A percentile compares a stretch with the other conserved stretches of the same genome.
Evolutionary conservation across 1,139 yeast genomes (phyloP).

Genomic region (Zygotorulaspora mrakii): DNA sequence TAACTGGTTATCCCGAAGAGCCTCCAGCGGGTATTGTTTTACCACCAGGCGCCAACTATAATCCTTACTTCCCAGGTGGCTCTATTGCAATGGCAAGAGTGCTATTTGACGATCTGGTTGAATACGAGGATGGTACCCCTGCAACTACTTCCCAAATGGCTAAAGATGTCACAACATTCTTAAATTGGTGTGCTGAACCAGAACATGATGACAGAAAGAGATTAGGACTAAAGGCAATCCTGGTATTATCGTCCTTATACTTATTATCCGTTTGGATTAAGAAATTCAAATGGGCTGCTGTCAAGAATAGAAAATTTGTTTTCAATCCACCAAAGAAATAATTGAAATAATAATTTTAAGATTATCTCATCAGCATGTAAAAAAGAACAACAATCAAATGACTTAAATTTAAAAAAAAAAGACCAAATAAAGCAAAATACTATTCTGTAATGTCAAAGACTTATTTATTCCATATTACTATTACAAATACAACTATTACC

Average conservation of each 20-base stretch:
- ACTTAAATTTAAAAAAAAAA: conserved; percentile 1
- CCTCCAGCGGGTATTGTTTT: conserved; percentile 95
- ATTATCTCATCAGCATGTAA: conserved; percentile 11
- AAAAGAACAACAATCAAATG: too few species aligned
- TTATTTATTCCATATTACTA: conserved; percentile 11
- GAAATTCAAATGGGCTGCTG: conserved; percentile 97
- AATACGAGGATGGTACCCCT: conserved; percentile 98
- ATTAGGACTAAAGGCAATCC: conserved; percentile 89
- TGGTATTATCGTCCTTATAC: conserved; percentile 75
- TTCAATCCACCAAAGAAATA: conserved; percentile 77
- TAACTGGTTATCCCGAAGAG: conserved; percentile 98
- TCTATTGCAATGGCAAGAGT: conserved; percentile 99
- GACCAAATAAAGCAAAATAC: conserved; percentile 3
- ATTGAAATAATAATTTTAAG: conserved; percentile 3
- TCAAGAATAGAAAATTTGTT: conserved; percentile 91
- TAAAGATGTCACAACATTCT: conserved; percentile 91
- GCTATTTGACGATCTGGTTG: conserved; percentile 92
- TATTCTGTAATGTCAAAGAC: conserved; percentile 8
- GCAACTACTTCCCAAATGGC: conserved; percentile 99
- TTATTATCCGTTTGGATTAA: conserved; percentile 86
- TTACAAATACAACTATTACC: conserved; percentile 2
- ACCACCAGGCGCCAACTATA: conserved; percentile 93
- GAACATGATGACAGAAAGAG: conserved; percentile 98
- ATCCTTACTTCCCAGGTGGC: conserved; percentile 99
- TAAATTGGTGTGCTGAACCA: conserved; percentile 98